Evolutionary conservation across 2,329 filamentous ascomycete species (phyloP).

Genomic region (Cladobotryum protrusum): DNA sequence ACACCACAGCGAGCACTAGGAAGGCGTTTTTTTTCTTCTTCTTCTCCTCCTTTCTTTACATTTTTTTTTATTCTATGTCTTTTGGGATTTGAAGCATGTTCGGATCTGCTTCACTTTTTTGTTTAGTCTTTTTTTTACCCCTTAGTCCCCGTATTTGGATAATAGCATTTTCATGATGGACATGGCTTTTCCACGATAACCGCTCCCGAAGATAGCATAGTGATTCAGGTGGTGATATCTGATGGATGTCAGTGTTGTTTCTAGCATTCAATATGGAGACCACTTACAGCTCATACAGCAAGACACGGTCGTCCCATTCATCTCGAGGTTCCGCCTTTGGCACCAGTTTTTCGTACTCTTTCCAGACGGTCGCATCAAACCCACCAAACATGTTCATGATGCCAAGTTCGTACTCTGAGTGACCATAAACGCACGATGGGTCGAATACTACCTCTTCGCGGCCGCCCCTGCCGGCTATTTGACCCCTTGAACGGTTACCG

Average conservation of each 20-base stretch:
- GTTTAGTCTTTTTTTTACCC: conserved; percentile 7
- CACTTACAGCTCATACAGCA: conserved; percentile 74
- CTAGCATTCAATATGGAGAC: not conserved
- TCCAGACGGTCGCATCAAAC: conserved; percentile 65
- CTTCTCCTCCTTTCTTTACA: not conserved
- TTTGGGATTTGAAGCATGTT: not conserved
- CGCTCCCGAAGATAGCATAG: conserved; percentile 73
- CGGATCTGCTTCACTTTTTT: conserved; percentile 5
- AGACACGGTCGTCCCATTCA: conserved; percentile 80
- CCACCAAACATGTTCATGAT: conserved; percentile 98
- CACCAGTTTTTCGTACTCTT: conserved; percentile 68
- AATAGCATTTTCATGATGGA: conserved; percentile 71
- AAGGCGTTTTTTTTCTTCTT: conserved; percentile 9
- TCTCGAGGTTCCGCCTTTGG: conserved; percentile 72
- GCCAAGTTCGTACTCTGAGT: conserved; percentile 84
- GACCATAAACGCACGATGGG: conserved; percentile 73
- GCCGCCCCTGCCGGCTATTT: conserved; percentile 48
- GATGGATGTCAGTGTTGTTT: conserved; percentile 15
- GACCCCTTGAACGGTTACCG: conserved; percentile 68
- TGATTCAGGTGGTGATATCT: conserved; percentile 91
- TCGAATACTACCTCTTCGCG: conserved; percentile 77
- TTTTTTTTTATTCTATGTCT: not conserved
- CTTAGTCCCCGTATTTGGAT: conserved; percentile 57
- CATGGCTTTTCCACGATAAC: conserved; percentile 70
- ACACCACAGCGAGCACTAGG: conserved; percentile 9